Evolutionary conservation across 1,139 yeast species (phyloP), one percentile per base, ranked within the genome.

Genomic region (Candida tropicalis): DNA sequence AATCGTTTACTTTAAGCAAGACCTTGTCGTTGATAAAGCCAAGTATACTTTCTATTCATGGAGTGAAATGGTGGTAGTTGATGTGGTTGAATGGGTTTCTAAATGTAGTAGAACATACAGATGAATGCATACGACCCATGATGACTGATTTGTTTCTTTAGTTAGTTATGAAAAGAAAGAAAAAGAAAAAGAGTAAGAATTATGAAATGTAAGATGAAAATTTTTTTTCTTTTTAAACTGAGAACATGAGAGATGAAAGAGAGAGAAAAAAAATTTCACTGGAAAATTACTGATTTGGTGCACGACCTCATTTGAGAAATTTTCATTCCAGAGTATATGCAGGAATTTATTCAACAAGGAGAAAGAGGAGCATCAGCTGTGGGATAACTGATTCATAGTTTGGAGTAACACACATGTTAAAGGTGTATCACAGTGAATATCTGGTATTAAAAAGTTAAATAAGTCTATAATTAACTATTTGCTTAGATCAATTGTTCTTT

Each of bases 81-180:
- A 13, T 4, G n/a, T 23, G 22, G 22, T 16, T 22, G 9, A 5
- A 20, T 33, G 26, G 35, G 12, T n/a, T n/a, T n/a, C n/a, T n/a
- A n/a, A n/a, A n/a, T 6, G 36, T 33, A 10, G 22, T 29, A 11
- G 59, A 72, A 82, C 87, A 79, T 82, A 82, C 87, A 71, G 81
- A 67, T 74, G 86, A 80, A 78, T 82, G 88, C 82, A 82, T 77
- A 79, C 88, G 86, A 82, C 84, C 88, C 87, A 82, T 82, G 68
- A 73, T 79, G 77, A 70, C 68, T 68, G 74, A 63, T 73, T 63
- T 37, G 28, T 37, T 37, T 37, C 20, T 57, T 59, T 58, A 48
- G 56, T 54, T 45, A 43, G 47, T 44, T 40, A 29, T 44, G 46
- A 46, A 47, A 48, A 50, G 41, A 34, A 29, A 48, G 47, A 45